Evolutionary conservation across 2,329 filamentous ascomycete genomes (phyloP).

Genomic region (Phaeoacremonium minimum): DNA sequence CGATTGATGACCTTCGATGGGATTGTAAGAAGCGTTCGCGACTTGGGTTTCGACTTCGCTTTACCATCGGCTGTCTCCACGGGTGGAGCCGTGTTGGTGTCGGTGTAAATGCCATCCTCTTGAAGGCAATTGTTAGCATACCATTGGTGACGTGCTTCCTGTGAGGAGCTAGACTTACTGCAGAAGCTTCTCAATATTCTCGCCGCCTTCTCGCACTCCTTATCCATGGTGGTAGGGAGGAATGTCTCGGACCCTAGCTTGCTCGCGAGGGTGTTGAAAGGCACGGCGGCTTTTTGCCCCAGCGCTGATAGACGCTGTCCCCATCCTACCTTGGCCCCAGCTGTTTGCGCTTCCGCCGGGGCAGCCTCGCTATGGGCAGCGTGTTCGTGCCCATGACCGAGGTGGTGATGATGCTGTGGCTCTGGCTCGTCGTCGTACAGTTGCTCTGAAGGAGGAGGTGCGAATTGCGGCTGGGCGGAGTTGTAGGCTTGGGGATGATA

Average conservation of each 20-base stretch:
- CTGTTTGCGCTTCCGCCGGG: not conserved
- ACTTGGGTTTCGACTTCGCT: slow-evolving; percentile 32
- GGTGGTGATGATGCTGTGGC: slow-evolving; percentile 4
- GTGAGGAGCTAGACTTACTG: slow-evolving; percentile 46
- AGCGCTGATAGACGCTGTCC: slow-evolving; percentile 22
- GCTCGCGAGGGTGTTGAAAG: slow-evolving; percentile 78
- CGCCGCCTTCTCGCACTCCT: slow-evolving; percentile 87
- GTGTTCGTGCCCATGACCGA: not conserved
- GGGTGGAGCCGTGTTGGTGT: slow-evolving; percentile 18
- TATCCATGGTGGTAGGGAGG: slow-evolving; percentile 80
- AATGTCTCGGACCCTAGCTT: slow-evolving; percentile 81
- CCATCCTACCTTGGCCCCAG: slow-evolving; percentile 11
- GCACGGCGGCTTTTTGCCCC: slow-evolving; percentile 53
- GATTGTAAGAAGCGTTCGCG: slow-evolving; percentile 46
- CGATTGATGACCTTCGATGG: slow-evolving; percentile 57
- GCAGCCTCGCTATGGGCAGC: slow-evolving; percentile 2
- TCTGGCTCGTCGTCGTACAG: slow-evolving; percentile 15
- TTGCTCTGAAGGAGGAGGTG: slow-evolving; percentile 11
- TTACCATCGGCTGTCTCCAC: slow-evolving; percentile 14
- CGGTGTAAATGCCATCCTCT: slow-evolving; percentile 50
- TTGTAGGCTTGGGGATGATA: slow-evolving; percentile 8
- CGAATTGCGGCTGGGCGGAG: slow-evolving; percentile 13
- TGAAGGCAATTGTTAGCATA: slow-evolving; percentile 12
- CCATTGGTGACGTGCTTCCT: not conserved
- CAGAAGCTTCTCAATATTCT: slow-evolving; percentile 82